phyloP scores from a whole-genome alignment of 2,329 filamentous ascomycete species.

The Aaosphaeria arxii region DNA sequence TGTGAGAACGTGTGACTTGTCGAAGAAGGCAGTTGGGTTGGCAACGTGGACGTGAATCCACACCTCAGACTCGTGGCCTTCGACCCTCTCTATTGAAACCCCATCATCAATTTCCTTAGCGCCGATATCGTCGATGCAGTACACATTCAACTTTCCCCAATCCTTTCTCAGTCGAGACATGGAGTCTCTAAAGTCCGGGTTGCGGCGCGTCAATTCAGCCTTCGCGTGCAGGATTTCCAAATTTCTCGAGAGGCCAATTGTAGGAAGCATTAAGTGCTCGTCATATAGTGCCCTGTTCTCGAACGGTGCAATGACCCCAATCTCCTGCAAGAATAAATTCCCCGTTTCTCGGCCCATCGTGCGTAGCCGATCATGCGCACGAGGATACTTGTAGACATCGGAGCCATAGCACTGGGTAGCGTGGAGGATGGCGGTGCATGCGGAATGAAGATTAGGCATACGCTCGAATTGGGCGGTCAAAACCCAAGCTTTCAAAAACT shows the following conservation, averaged over 20 bases:
- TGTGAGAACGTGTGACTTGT: constrained; percentile 56
- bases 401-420: constrained; percentile 56
- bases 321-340: constrained; percentile 71
- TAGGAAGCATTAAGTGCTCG: constrained; percentile 52
- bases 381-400: constrained; percentile 17
- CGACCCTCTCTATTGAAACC: constrained; percentile 64
- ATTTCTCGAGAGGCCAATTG: constrained; percentile 42
- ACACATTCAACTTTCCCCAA: constrained; percentile 60
- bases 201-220: constrained; percentile 17
- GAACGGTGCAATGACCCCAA: constrained; percentile 69
- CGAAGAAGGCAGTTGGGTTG: constrained; percentile 71
- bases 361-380: constrained; percentile 25
- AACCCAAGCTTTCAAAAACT: constrained; percentile 66
- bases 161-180: constrained; percentile 59
- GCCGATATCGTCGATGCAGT: constrained; percentile 67
- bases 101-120: constrained; percentile 78
- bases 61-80: constrained; percentile 49
- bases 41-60: constrained; percentile 80
- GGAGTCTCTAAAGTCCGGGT: constrained; percentile 46
- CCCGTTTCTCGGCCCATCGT: constrained; percentile 38
- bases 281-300: constrained; percentile 66
- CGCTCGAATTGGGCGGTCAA: constrained; percentile 24
- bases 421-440: constrained; percentile 64
- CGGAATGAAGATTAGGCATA: constrained; percentile 54
- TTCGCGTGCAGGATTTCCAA: constrained; percentile 41